A percentile compares a stretch with the other conserved stretches of the same genome.
phyloP scores from a whole-genome alignment of 352 stramenopile species.

The Hyphochytrium catenoides region DNA sequence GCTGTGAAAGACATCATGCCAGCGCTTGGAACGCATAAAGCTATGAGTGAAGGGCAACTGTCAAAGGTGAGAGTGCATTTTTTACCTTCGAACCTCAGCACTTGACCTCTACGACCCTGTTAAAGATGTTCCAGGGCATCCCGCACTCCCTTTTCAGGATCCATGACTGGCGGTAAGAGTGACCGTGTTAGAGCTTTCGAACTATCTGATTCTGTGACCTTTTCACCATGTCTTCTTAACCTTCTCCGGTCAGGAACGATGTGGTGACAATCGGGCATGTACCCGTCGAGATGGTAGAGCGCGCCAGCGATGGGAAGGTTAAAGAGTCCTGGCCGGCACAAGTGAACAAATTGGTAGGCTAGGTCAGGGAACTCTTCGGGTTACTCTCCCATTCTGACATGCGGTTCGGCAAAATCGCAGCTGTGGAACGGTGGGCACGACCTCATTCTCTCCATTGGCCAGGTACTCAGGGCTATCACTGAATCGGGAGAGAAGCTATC shows the following conservation, averaged over 20 bases:
- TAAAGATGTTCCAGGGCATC: constrained; percentile 84
- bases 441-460: constrained; percentile 82
- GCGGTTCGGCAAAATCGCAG: constrained; percentile 13
- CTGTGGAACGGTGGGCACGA: constrained; percentile 74
- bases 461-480: constrained; percentile 27
- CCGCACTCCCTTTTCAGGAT: constrained; percentile 64
- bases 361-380: background rate
- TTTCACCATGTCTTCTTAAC: background rate
- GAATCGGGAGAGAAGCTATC: too few relatives aligned
- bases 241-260: constrained; percentile 54
- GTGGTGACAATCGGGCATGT: constrained; percentile 86
- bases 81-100: too few relatives aligned
- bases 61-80: constrained; percentile 25
- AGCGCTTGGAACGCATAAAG: constrained; percentile 78
- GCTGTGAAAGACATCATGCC: constrained; percentile 70
- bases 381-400: background rate
- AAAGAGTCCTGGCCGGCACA: constrained; percentile 85
- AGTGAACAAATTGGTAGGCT: constrained; percentile 75
- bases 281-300: constrained; percentile 63
- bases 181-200: background rate
- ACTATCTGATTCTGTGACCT: background rate
- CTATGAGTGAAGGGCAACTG: constrained; percentile 84
- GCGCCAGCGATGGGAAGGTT: constrained; percentile 81
- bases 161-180: constrained; percentile 75
- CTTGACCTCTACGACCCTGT: too few relatives aligned